Percentiles rank a stretch among this genome's conserved stretches.
phyloP scores from a whole-genome alignment of 768 basidiomycete species.

The Phaeotremella fagi region DNA sequence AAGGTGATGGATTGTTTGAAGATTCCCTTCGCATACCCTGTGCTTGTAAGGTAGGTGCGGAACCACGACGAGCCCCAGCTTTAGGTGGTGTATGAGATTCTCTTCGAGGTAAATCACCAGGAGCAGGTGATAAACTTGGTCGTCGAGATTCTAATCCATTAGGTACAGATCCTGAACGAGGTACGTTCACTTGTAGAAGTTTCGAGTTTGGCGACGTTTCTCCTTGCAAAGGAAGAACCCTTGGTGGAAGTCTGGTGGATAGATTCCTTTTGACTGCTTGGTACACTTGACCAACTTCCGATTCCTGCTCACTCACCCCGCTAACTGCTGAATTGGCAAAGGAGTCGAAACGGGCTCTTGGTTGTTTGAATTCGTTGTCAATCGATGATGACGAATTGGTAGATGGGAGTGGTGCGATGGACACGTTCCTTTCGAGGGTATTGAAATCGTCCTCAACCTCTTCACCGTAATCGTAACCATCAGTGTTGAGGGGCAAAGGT shows the following conservation, averaged over 20 bases:
- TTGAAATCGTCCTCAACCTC: conserved; percentile 4
- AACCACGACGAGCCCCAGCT: neutral
- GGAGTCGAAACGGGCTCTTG: conserved; percentile 16
- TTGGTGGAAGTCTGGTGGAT: neutral
- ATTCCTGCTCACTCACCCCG: conserved; percentile 30
- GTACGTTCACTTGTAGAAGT: neutral
- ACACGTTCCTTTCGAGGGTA: neutral
- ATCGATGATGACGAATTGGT: neutral
- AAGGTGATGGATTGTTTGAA: conserved; percentile 10
- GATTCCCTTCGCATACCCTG: conserved; percentile 3
- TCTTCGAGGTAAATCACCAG: neutral
- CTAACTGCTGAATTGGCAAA: conserved; percentile 20
- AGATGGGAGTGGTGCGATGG: neutral
- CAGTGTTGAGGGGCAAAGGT: neutral
- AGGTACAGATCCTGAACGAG: conserved; percentile 7
- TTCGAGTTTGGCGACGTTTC: neutral
- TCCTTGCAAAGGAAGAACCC: neutral
- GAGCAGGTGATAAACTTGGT: neutral
- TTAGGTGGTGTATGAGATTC: neutral
- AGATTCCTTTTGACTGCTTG: conserved; percentile 35
- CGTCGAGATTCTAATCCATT: neutral
- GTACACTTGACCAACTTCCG: conserved; percentile 33
- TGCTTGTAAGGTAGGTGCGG: neutral
- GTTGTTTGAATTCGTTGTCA: conserved; percentile 1
- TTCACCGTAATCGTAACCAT: conserved; percentile 18